A percentile compares a stretch with the other conserved stretches of the same genome.
Conservation (phyloP, 768 basidiomycete species). For the Saitozyma sp. region DNA sequence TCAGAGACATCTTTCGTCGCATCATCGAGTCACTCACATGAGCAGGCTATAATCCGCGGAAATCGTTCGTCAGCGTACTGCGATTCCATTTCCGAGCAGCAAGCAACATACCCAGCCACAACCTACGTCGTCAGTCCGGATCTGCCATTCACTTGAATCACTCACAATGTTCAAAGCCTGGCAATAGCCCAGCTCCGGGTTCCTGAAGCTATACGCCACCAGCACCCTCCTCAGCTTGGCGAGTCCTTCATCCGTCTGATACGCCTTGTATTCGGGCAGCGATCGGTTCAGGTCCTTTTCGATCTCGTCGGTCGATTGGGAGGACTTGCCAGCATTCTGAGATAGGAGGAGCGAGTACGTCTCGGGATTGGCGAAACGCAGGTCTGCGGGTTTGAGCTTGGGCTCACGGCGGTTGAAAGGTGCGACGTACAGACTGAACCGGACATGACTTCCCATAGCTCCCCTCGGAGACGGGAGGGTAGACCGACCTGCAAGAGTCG, state of each 20-base stretch:
- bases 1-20: neutral
- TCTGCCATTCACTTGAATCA: neutral
- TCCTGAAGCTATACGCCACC: conserved; percentile 93
- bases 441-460: conserved; percentile 97
- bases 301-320: conserved; percentile 92
- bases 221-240: conserved; percentile 79
- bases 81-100: neutral
- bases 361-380: conserved; percentile 83
- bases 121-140: conserved; percentile 21
- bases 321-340: conserved; percentile 74
- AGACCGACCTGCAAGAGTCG: conserved; percentile 96
- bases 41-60: conserved; percentile 24
- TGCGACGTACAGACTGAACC: conserved; percentile 69
- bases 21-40: conserved; percentile 37
- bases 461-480: conserved; percentile 88
- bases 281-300: conserved; percentile 97
- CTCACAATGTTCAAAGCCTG: conserved; percentile 97
- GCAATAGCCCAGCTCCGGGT: conserved; percentile 73
- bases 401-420: neutral
- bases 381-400: conserved; percentile 52
- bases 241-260: conserved; percentile 87
- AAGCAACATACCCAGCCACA: conserved; percentile 62
- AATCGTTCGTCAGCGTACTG: no score
- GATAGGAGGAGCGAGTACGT: conserved; percentile 72
- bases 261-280: conserved; percentile 94